Base-by-base conservation (phyloP, 148 eudicot species). In the Oxyria digyna region DNA sequence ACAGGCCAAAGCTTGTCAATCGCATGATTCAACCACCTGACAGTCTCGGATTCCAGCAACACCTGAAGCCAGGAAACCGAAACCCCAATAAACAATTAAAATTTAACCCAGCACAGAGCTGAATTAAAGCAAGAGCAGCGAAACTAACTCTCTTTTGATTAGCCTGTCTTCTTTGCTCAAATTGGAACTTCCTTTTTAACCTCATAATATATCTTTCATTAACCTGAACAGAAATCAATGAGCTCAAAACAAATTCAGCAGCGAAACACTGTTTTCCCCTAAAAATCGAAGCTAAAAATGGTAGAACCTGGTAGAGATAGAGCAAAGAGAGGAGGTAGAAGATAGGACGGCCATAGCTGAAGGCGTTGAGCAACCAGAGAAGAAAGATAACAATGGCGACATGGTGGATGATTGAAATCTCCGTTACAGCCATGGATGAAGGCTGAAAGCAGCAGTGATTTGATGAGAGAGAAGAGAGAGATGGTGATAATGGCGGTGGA, bases 21-120 rank as follows among this genome's bases (percentile, higher is more conserved):
- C 4, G 88, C 90, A 77, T 88, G 73, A 81, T 94, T 94, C 78
- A 94, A 73, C 99, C 99, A 94, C 65, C 99, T 76, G 46, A 94
- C 93, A 23, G 89, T 77, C 79, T 91, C 99, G 29, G 99, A 86
- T 77, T 91, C 96, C 29, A 86, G 78, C 26, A 94, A 82, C 27
- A 84, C 87, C 98, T 94, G 70, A 15, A 69, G 24, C 76, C 64
- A 69, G 31, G 8, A 5, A 74, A 68, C 63, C n/a, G 32, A 20
- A 14, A 69, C 33, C n/a, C 64, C 64, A 78, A 73, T 27, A 14
- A 49, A 12, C 70, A 32, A 40, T 6, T 26, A 63, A 62, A 27
- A 11, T 4, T n/a, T 17, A 33, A 57, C 66, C 54, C 59, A 68
- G 42, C 43, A 17, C 10, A 35, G 31, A 9, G 17, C 1, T 49